Base-by-base conservation (phyloP, 2,329 filamentous ascomycete genomes). In the Botrytis fabae region DNA sequence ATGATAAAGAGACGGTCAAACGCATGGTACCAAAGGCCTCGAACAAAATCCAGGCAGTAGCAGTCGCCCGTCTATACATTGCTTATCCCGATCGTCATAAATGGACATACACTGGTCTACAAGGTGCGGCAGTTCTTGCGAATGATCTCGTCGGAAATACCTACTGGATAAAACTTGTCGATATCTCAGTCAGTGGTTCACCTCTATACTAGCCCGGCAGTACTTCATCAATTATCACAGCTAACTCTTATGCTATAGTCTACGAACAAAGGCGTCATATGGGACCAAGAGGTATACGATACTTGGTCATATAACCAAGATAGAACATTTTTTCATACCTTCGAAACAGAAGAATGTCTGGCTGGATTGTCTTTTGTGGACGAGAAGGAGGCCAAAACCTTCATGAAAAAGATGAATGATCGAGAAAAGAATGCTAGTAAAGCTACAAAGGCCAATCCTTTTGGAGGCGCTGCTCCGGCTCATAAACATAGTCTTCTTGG, bases 231-330 rank as follows among this genome's bases (percentile, higher is more conserved):
- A 35, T 54, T 28, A 28, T 22, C 38, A 42, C 71, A 69, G 71
- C 77, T 79, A 75, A 79, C 70, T 69, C 64, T 25, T 48, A 62
- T 80, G 95, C n/a, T 57, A 63, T 80, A 95, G 91, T 88, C 93
- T 73, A 86, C 91, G 69, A 91, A 90, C 80, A 89, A 92, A 81
- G 95, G 95, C 73, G 94, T 98, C 69, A 92, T 98, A 79, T 98
- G 94, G 94, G 95, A 97, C 80, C 95, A 98, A 84, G 96, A 99
- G 83, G 94, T 99, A 79, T 99, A 97, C 84, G 95, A 99, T 78
- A 91, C 90, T 69, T 98, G 97, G 87, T 86, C 87, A 76, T 99
- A 98, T 86, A 97, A 98, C 83, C 95, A 98, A 81, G 96, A 99
- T 82, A 91, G 96, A 75, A 95, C 93, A 74, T 99, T 98, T 84